Conservation (phyloP, 768 basidiomycete species). For the Podaxis sp. region DNA sequence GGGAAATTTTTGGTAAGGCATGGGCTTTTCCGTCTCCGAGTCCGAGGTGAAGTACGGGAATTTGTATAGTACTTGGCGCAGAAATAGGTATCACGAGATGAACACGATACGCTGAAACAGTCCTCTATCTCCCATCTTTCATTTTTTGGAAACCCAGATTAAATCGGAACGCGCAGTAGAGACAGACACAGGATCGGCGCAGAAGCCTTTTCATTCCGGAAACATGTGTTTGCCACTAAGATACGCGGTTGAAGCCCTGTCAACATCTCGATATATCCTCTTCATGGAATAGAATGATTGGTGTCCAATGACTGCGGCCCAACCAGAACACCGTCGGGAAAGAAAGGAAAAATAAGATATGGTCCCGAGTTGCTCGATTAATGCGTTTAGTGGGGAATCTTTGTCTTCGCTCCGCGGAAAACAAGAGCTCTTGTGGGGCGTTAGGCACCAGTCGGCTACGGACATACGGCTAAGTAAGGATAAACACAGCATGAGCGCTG, state of each 20-base stretch:
- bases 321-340: neutral
- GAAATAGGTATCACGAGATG: conserved; percentile 1
- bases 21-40: neutral
- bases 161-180: neutral
- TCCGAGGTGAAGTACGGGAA: neutral
- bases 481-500: neutral
- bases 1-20: neutral
- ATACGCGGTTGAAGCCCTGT: neutral
- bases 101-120: conserved; percentile 1
- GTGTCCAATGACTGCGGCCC: neutral
- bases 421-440: conserved; percentile 2
- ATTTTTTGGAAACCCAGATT: neutral
- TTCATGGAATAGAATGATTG: neutral
- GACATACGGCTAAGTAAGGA: conserved; percentile 1
- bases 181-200: conserved; percentile 1
- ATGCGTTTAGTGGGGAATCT: neutral
- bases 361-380: conserved; percentile 10
- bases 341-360: neutral
- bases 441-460: conserved; percentile 3
- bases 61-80: neutral
- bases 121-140: neutral
- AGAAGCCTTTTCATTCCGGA: conserved; percentile 1
- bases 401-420: conserved; percentile 13
- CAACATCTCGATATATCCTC: neutral
- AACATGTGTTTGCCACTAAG: neutral